Evolutionary conservation across 805 yeast species (phyloP), one percentile per base, ranked within the genome.

Genomic region (Pichia sporocuriosa): DNA sequence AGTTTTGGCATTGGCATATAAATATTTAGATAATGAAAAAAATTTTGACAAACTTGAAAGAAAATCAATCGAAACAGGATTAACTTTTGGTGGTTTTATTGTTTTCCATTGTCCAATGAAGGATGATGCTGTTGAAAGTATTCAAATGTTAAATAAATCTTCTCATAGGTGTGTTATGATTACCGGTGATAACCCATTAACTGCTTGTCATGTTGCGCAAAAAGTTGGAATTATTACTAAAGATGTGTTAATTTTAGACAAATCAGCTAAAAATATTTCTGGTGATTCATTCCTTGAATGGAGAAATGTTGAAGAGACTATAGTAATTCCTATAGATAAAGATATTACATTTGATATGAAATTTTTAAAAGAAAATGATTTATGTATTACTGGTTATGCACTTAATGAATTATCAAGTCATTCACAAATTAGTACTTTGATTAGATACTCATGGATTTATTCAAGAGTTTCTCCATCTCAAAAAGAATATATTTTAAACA

Each of bases 31-130:
- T 35, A 35, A 54, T 27, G 73, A 71, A 17, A 53, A 70, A 33
- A 69, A 72, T 54, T 57, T 80, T 30, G 78, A 71, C 49, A 75
- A 80, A 47, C 58, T 88, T 46, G 73, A 73, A 40, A 81, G 98
- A 66, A 81, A 81, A 47, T 73, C 75, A 16, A 78, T 89, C 52
- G 98, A 93, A 68, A 65, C 76, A 34, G 74, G 73, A 42, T 72
- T 93, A 52, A 66, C 57, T 9, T 93, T 93, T 67, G 95, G 83
- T 32, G 98, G 97, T 3, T 93, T 93, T 61, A 77, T 93, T 54
- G 93, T 93, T 42, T 93, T 93, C 84, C 95, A 87, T 61, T 89
- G 97, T 69, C 98, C 98, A 16, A 76, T 93, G 73, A 93, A 93
- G 63, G 73, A 72, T 28, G 98, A 93, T 66, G 98, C 98, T 28